Percentiles rank a stretch among this genome's conserved stretches.
Conservation (phyloP, 2,329 filamentous ascomycete species). For the Pseudocercospora fijiensis region DNA sequence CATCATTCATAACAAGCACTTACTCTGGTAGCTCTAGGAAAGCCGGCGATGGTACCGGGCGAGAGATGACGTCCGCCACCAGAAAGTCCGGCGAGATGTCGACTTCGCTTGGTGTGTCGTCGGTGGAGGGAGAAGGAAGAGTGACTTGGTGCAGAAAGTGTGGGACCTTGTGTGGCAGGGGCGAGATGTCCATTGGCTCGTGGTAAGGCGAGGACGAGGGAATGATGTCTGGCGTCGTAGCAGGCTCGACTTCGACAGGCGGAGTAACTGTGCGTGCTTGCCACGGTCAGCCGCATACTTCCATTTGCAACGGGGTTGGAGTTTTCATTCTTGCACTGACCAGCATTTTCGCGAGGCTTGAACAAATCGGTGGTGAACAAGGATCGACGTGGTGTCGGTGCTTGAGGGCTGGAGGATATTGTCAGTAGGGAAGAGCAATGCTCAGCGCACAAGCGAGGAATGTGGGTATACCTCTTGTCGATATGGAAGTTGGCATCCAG, state of each 20-base stretch:
- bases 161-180: constrained; percentile 80
- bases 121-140: constrained; percentile 70
- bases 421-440: constrained; percentile 40
- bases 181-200: constrained; percentile 91
- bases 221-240: constrained; percentile 75
- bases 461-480: constrained; percentile 75
- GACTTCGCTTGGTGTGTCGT: constrained; percentile 48
- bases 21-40: constrained; percentile 36
- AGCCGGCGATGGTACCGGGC: constrained; percentile 23
- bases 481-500: constrained; percentile 96
- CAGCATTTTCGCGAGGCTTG: constrained; percentile 44
- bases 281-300: constrained; percentile 27
- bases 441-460: constrained; percentile 33
- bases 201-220: constrained; percentile 78
- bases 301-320: constrained; percentile 5
- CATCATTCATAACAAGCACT: constrained; percentile 15
- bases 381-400: constrained; percentile 78
- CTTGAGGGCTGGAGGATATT: constrained; percentile 64
- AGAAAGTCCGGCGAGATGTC: constrained; percentile 38
- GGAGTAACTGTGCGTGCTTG: constrained; percentile 47
- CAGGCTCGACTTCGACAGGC: constrained; percentile 59
- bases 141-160: constrained; percentile 60
- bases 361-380: constrained; percentile 76
- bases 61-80: constrained; percentile 30
- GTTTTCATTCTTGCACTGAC: constrained; percentile 33